phyloP scores from a whole-genome alignment of 1,284 basidiomycete genomes.

The Ceratobasidium sp. region DNA sequence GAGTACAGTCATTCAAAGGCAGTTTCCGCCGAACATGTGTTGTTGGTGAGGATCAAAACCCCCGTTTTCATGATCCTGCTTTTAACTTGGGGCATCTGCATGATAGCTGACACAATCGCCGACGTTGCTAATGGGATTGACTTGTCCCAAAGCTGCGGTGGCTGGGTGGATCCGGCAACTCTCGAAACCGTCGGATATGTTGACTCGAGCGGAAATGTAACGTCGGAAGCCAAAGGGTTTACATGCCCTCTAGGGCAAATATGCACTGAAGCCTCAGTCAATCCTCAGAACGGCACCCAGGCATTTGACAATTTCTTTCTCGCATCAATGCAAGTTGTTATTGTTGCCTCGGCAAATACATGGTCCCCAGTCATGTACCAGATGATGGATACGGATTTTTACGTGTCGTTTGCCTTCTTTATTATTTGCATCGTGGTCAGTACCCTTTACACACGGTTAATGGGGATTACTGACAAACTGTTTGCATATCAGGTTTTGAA shows the following conservation, averaged over 20 bases:
- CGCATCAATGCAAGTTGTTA: slow-evolving; percentile 82
- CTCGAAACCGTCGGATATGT: slow-evolving; percentile 60
- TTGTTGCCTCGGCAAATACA: slow-evolving; percentile 84
- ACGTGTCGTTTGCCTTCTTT: slow-evolving; percentile 86
- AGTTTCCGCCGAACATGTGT: slow-evolving; percentile 69
- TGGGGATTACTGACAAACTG: neutral
- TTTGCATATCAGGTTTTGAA: slow-evolving; percentile 79
- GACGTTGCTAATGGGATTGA: slow-evolving; percentile 46
- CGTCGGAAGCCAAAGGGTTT: slow-evolving; percentile 65
- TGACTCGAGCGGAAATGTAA: slow-evolving; percentile 52
- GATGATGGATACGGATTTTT: slow-evolving; percentile 92
- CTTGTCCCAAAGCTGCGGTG: slow-evolving; percentile 73
- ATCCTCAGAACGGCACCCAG: slow-evolving; percentile 72
- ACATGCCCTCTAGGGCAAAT: slow-evolving; percentile 83
- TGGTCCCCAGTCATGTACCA: slow-evolving; percentile 87
- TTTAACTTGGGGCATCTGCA: neutral
- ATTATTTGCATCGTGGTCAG: slow-evolving; percentile 57
- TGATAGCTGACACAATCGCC: slow-evolving; percentile 30
- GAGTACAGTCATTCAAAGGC: slow-evolving; percentile 88
- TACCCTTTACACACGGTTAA: neutral
- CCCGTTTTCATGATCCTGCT: neutral
- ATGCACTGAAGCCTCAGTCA: slow-evolving; percentile 69
- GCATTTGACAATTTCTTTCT: slow-evolving; percentile 92
- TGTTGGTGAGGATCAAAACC: slow-evolving; percentile 48
- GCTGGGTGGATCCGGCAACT: slow-evolving; percentile 68